Evolutionary conservation across 306 rosid genomes (phyloP).

Genomic region (Prunus campanulata): DNA sequence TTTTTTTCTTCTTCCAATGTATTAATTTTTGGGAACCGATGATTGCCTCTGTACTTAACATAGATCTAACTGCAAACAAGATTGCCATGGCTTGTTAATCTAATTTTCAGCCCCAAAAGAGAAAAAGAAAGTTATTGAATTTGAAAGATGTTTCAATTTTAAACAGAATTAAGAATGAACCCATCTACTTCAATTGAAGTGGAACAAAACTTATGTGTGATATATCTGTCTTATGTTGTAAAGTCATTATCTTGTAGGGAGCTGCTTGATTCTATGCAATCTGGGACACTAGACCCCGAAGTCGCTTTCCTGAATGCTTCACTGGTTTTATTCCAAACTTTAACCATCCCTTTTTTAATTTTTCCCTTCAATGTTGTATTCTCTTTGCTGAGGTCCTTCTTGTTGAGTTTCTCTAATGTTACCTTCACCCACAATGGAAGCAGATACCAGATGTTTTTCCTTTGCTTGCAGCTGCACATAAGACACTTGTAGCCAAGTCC

Average conservation of each 20-base stretch:
- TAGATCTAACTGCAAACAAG: no score
- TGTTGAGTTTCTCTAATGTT: slow-evolving; percentile 23
- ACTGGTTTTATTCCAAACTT: slow-evolving; percentile 45
- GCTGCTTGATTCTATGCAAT: slow-evolving; percentile 74
- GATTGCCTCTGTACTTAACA: no score
- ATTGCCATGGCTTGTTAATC: background rate
- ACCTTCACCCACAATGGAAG: slow-evolving; percentile 23
- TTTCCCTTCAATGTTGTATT: background rate
- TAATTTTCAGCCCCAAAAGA: background rate
- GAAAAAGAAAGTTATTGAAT: background rate
- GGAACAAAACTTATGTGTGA: background rate
- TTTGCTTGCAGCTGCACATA: slow-evolving; percentile 75
- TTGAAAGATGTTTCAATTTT: background rate
- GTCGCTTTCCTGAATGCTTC: slow-evolving; percentile 78
- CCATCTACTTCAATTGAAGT: background rate
- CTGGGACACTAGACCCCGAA: slow-evolving; percentile 85
- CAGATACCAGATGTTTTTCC: slow-evolving; percentile 89
- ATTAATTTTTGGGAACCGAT: no score
- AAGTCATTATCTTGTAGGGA: slow-evolving; percentile 58
- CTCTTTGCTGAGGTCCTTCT: background rate
- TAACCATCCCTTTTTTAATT: background rate
- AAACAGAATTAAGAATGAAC: background rate
- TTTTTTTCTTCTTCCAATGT: background rate
- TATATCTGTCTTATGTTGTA: background rate
- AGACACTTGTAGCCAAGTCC: slow-evolving; percentile 68